Evolutionary conservation across 2,329 filamentous ascomycete species (phyloP), one percentile per base, ranked within the genome.

Genomic region (Ophiocordyceps unilateralis): DNA sequence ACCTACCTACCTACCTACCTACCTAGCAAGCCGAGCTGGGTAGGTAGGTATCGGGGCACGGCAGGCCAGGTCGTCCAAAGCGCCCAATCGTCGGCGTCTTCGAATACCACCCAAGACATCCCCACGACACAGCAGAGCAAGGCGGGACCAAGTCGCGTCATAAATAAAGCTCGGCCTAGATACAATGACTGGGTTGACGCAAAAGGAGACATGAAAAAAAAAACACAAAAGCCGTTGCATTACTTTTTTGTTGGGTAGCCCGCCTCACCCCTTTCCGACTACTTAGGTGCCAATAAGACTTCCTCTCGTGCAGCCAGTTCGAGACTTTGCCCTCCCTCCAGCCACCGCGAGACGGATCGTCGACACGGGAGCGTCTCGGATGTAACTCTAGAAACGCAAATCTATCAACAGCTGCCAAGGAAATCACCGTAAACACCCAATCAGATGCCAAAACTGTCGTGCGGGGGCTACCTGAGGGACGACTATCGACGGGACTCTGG

Each of bases 351-450:
- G 51, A 52, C 51, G 39, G 46, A 43, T 46, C 53, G 50, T 54
- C 51, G 49, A 46, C 43, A 14, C 21, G 50, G 49, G 10, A 21
- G 49, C 34, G 51, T 46, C 51, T 49, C 50, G 47, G 50, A 46
- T 49, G 52, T 48, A 49, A 51, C 58, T 61, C 57, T 61, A 60
- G 54, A 60, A 52, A 60, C 51, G 58, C 58, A 54, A 49, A 60
- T 63, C 59, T 62, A 63, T 63, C 59, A 58, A 56, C 54, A 60
- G 57, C 55, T 57, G 54, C 57, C 19, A 54, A 45, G 55, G 51
- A 49, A 52, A 47, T 56, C 49, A 51, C 55, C 52, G 48, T 51
- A 50, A 51, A 55, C 48, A 51, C 50, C 50, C 51, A 53, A 46
- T 50, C 46, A 49, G 47, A 55, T 55, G 48, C 50, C 53, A 53